These are phyloP conservation scores for Neurospora sp. DNA, from an alignment of 495 filamentous ascomycete genomes.

Conservation along the genomic window DNA sequence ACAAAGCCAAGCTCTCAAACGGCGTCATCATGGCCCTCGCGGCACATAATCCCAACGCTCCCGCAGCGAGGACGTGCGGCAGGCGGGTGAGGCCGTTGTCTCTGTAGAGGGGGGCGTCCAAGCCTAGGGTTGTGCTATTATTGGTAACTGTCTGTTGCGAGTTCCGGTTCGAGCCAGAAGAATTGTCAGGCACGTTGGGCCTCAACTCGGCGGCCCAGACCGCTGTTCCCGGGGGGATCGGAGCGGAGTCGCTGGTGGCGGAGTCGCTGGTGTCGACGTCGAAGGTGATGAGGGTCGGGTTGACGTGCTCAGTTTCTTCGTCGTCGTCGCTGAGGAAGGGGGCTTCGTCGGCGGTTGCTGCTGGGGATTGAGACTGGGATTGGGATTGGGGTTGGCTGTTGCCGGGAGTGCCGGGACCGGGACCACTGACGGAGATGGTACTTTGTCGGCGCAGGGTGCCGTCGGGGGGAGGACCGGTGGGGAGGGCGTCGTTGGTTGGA, in stretches of 20 bases:
- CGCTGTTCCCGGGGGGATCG: conserved; percentile 22
- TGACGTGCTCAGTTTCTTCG: conserved; percentile 38
- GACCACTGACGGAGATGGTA: conserved; percentile 10
- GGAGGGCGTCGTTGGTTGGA: neutral
- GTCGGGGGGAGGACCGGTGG: conserved; percentile 16
- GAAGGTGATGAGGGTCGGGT: conserved; percentile 45
- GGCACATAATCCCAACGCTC: conserved; percentile 23
- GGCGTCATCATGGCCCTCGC: conserved; percentile 25
- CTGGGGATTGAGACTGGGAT: neutral
- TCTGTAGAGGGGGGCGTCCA: conserved; percentile 22
- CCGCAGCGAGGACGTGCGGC: conserved; percentile 25
- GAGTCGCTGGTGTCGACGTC: conserved; percentile 44
- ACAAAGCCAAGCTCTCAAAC: conserved; percentile 18
- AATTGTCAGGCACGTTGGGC: conserved; percentile 26
- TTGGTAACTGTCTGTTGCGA: neutral
- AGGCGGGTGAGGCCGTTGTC: conserved; percentile 28
- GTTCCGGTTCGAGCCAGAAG: neutral
- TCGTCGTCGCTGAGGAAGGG: conserved; percentile 26
- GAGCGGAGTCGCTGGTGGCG: neutral
- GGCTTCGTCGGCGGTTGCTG: conserved; percentile 8
- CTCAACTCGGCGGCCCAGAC: conserved; percentile 48
- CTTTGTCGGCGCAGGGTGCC: conserved; percentile 23
- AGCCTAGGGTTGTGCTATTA: neutral
- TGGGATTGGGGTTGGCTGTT: neutral
- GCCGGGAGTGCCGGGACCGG: neutral